These are phyloP conservation scores for Aeminium ludgeri DNA, from an alignment of 495 filamentous ascomycete genomes.

Conservation along the genomic window DNA sequence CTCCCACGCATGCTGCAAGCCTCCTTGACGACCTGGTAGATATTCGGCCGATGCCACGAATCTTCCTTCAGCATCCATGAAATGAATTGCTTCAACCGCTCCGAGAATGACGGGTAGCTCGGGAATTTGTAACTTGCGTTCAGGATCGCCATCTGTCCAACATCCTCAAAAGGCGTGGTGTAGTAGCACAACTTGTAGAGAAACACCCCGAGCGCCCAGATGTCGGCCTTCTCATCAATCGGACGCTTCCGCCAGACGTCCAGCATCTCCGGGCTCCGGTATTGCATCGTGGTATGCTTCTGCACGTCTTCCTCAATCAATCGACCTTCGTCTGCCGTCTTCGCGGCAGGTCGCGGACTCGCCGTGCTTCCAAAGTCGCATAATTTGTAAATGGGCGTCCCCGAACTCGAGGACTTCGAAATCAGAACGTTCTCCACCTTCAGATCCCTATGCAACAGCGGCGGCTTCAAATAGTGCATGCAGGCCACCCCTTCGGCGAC, in stretches of 20 bases:
- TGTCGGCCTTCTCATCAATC: conserved; percentile 97
- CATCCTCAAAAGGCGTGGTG: conserved; percentile 95
- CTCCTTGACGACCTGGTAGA: conserved; percentile 80
- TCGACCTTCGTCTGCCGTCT: conserved; percentile 67
- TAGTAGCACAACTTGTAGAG: conserved; percentile 99
- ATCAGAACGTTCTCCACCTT: conserved; percentile 99
- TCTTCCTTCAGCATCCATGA: conserved; percentile 82
- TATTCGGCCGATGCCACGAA: conserved; percentile 69
- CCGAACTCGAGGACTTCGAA: conserved; percentile 39
- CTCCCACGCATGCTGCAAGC: conserved; percentile 76
- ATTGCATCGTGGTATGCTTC: conserved; percentile 91
- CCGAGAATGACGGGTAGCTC: conserved; percentile 71
- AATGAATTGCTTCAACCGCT: conserved; percentile 78
- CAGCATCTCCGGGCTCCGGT: conserved; percentile 95
- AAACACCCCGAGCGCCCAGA: conserved; percentile 91
- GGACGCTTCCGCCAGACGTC: conserved; percentile 93
- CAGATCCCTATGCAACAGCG: conserved; percentile 80
- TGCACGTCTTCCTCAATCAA: conserved; percentile 94
- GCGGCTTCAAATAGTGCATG: conserved; percentile 96
- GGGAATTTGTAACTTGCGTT: conserved; percentile 94
- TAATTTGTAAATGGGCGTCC: conserved; percentile 57
- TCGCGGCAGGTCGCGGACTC: conserved; percentile 65
- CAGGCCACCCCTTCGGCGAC: conserved; percentile 91
- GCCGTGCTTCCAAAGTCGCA: conserved; percentile 96
- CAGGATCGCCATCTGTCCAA: conserved; percentile 93